phyloP scores from a whole-genome alignment of 2,329 filamentous ascomycete genomes.

The Paecilomyces dactylethromorphus region DNA sequence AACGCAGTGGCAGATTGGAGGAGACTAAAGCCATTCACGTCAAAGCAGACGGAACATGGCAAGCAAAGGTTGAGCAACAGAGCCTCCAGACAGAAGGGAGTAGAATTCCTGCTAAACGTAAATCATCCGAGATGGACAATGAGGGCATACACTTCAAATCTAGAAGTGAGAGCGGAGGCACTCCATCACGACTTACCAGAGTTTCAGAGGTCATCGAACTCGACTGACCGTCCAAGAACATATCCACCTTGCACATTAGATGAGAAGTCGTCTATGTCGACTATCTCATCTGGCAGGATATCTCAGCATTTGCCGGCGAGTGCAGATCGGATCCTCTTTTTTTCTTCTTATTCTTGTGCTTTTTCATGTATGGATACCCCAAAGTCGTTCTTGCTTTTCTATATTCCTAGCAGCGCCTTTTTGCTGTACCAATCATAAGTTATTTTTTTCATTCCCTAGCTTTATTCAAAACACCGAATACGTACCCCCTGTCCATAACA shows the following conservation, averaged over 20 bases:
- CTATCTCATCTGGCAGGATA: not conserved
- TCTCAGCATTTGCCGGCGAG: not conserved
- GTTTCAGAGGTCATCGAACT: slow-evolving; percentile 14
- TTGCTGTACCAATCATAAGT: not conserved
- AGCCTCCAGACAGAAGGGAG: slow-evolving; percentile 7
- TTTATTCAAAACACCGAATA: too few relatives aligned
- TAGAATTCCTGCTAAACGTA: slow-evolving; percentile 8
- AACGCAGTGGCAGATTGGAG: slow-evolving; percentile 40
- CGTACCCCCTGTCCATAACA: too few relatives aligned
- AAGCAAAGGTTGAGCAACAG: slow-evolving; percentile 35
- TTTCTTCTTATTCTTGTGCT: not conserved
- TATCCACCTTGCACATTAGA: not conserved
- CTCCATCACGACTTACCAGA: slow-evolving; percentile 1
- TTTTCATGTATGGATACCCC: not conserved
- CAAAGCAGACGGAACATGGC: slow-evolving; percentile 60
- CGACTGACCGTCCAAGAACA: slow-evolving; percentile 8
- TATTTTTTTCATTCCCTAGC: too few relatives aligned
- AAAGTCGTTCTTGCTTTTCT: not conserved
- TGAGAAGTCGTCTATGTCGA: not conserved
- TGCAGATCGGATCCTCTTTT: not conserved
- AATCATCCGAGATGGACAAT: slow-evolving; percentile 7
- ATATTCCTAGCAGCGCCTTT: not conserved
- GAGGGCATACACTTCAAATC: slow-evolving; percentile 10
- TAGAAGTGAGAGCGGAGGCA: slow-evolving; percentile 2
- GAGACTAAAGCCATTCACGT: slow-evolving; percentile 58